Evolutionary conservation across 306 rosid species (phyloP), one percentile per base, ranked within the genome.

Genomic region (Vicia faba): DNA sequence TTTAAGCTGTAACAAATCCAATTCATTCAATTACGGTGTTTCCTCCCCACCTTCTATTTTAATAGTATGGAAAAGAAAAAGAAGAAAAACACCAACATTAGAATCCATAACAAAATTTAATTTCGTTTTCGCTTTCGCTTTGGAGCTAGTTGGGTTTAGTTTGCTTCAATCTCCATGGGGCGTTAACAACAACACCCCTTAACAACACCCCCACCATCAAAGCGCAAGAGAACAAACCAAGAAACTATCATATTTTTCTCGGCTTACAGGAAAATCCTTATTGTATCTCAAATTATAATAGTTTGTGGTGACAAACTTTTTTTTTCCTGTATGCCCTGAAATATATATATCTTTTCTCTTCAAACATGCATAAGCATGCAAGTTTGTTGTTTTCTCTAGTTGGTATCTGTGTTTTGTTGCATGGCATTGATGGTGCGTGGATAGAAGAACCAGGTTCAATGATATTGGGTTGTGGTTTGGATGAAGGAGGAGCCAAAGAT

Each of bases 261-360:
- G 74, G 86, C 55, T 65, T 78, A 65, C 88, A 56, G 83, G 88
- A 78, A 75, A 73, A 49, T 11, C 9, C 6, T 29, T 54, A 38
- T 61, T 46, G 3, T 60, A 26, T 14, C 33, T 2, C 20, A 61
- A 36, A 4, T 54, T 49, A 31, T 29, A 36, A 25, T 36, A 35
- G 28, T 11, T 23, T 11, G 48, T 41, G 40, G 48, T 31, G 40
- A 72, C 31, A 48, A 33, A 10, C 9, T 7, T 4, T 11, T n/a
- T n/a, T 80, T 77, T 80, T 75, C 83, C 81, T 78, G 82, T 84
- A 68, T 73, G 76, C 73, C 83, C 25, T 31, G 26, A 62, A 16
- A 3, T 59, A 20, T 40, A 26, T 59, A 20, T 40, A 26, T 23
- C 14, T 20, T 62, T 66, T 55, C 23, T 71, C 33, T 61, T 36